Percentiles rank a stretch among this genome's conserved stretches.
These are phyloP conservation scores for Yarrowia osloensis DNA, from an alignment of 805 yeast genomes.

Conservation along the genomic window DNA sequence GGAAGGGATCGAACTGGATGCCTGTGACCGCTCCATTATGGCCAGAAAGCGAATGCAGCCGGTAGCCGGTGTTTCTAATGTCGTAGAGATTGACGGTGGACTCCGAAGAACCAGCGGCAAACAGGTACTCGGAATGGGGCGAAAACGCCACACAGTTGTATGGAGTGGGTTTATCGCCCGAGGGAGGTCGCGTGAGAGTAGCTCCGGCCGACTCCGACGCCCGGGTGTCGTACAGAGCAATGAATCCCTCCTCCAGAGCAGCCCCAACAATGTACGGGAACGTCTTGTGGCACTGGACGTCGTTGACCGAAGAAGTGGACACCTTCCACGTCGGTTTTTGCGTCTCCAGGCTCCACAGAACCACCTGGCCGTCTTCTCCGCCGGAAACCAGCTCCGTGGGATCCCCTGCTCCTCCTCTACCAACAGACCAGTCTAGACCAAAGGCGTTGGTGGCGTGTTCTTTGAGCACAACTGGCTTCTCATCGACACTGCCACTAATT, in stretches of 20 bases:
- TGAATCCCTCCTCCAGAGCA: constrained; percentile 64
- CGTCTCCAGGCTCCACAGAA: constrained; percentile 63
- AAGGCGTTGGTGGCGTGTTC: constrained; percentile 65
- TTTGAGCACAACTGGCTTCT: constrained; percentile 32
- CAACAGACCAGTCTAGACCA: constrained; percentile 67
- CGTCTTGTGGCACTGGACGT: constrained; percentile 58
- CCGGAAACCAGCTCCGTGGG: constrained; percentile 55
- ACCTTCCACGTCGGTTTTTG: not conserved
- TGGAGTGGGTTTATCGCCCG: constrained; percentile 48
- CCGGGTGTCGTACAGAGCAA: constrained; percentile 65
- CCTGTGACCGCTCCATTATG: constrained; percentile 60
- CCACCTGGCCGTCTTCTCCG: constrained; percentile 65
- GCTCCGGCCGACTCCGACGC: constrained; percentile 43
- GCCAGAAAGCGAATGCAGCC: constrained; percentile 67
- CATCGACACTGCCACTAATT: constrained; percentile 33
- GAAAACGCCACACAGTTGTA: constrained; percentile 71
- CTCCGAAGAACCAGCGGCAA: constrained; percentile 80
- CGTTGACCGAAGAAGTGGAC: constrained; percentile 51
- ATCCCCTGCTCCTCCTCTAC: constrained; percentile 38
- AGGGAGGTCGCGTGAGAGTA: constrained; percentile 43
- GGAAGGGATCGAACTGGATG: constrained; percentile 55
- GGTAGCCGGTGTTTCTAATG: constrained; percentile 59
- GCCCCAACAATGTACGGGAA: constrained; percentile 59
- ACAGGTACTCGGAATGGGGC: constrained; percentile 52
- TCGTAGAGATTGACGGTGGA: constrained; percentile 73